A percentile compares a stretch with the other conserved stretches of the same genome.
phyloP scores from a whole-genome alignment of 371 early-diverging fungal species.

The Nematocida ironsii region DNA sequence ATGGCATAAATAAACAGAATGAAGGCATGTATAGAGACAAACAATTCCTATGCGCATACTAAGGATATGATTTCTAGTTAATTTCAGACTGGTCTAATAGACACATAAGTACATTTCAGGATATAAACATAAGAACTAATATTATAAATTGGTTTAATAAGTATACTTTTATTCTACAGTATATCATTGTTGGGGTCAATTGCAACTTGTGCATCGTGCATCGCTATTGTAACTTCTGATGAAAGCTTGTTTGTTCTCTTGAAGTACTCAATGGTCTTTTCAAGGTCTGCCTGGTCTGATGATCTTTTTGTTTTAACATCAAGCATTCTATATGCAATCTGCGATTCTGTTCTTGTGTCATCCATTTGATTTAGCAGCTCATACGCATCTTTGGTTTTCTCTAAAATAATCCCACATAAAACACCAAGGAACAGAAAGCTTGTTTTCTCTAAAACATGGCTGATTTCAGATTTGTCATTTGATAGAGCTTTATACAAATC shows the following conservation, averaged over 20 bases:
- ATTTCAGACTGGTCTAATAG: background rate
- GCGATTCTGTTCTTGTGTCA: conserved; percentile 30
- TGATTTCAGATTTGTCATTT: conserved; percentile 26
- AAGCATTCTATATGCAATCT: conserved; percentile 48
- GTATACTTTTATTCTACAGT: conserved; percentile 40
- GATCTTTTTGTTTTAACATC: conserved; percentile 20
- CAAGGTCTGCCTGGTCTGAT: conserved; percentile 27
- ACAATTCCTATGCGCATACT: too few relatives aligned
- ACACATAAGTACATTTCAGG: background rate
- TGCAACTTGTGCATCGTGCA: conserved; percentile 48
- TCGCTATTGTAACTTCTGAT: conserved; percentile 11
- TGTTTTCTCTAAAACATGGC: conserved; percentile 49
- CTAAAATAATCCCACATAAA: conserved; percentile 48
- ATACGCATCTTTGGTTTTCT: conserved; percentile 17
- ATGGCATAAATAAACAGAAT: too few relatives aligned
- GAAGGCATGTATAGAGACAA: too few relatives aligned
- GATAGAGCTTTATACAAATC: conserved; percentile 35
- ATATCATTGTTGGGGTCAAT: conserved; percentile 57
- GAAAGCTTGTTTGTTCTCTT: conserved; percentile 41
- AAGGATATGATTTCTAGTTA: too few relatives aligned
- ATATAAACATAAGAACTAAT: background rate
- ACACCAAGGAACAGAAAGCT: conserved; percentile 29
- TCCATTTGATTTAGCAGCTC: conserved; percentile 50
- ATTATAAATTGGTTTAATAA: background rate
- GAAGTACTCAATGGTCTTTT: conserved; percentile 45